Evolutionary conservation across 2,329 filamentous ascomycete species (phyloP).

Genomic region (Colletotrichum viniferum): DNA sequence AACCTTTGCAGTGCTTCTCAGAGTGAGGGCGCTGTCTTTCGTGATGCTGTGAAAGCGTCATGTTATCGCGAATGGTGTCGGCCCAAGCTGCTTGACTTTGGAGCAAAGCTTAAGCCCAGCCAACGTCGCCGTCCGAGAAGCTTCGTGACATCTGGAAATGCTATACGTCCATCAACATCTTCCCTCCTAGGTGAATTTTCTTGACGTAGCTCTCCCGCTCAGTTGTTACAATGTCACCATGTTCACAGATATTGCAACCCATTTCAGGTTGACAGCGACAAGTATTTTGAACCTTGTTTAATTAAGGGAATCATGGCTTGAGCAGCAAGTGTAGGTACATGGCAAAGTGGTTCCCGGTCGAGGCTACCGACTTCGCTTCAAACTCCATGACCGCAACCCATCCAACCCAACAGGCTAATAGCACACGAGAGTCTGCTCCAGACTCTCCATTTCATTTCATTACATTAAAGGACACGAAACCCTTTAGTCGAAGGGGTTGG

Average conservation of each 20-base stretch:
- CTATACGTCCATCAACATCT: background rate
- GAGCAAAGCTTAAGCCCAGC: background rate
- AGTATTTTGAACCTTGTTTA: background rate
- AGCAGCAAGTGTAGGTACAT: constrained; percentile 15
- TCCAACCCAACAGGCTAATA: constrained; percentile 13
- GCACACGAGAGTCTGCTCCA: background rate
- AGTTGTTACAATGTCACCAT: background rate
- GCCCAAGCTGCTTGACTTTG: too few species aligned
- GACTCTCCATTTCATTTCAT: background rate
- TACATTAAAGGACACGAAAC: background rate
- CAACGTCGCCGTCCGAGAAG: background rate
- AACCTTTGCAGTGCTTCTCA: background rate
- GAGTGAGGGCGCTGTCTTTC: background rate
- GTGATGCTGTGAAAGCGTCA: background rate
- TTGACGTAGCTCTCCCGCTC: too few species aligned
- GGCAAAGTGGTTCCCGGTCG: background rate
- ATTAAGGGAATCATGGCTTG: constrained; percentile 3
- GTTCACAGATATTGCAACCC: background rate
- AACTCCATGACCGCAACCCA: constrained; percentile 18
- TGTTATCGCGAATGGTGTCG: background rate
- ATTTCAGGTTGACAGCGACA: background rate
- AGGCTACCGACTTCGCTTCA: background rate
- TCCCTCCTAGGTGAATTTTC: too few species aligned
- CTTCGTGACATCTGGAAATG: background rate
- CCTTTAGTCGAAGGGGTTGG: constrained; percentile 84